Base-by-base conservation (phyloP, 1,284 basidiomycete species). In the Ceraceosorus guamensis region DNA sequence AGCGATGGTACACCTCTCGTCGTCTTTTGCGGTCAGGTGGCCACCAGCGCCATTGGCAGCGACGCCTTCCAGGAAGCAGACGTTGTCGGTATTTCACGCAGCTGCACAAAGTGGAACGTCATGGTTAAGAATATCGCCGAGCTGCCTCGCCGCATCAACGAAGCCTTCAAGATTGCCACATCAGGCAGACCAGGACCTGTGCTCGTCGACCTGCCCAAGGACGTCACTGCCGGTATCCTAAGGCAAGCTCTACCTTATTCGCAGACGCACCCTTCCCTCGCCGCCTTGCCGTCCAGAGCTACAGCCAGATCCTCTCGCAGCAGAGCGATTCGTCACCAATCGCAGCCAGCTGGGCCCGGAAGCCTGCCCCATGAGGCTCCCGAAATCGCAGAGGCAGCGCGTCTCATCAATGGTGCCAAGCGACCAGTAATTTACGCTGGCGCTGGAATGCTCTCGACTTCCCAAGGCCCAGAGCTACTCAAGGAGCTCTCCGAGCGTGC, bases 61-160 rank as follows among this genome's bases (percentile, higher is more conserved):
- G 93, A 98, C 77, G 88, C 91, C 3, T 98, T 98, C 84, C 93
- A 98, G 77, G 93, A 98, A 79, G 93, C 93, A 46, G 95, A 98
- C 73, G 80, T 97, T 51, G 83, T 98, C 60, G 95, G 95, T 54
- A 98, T 98, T 77, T 95, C 91, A 52, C 82, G 93, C 62, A 86
- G 86, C 67, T 98, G 93, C 80, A 97, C 95, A 32, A 98, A 98
- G 79, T 98, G 93, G 95, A 98, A 98, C 77, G 92, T 98, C 65
- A 95, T 97, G 91, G 89, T 98, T 61, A 97, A 97, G 79, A 91
- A 95, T 76, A 90, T 98, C 62, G 79, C 88, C 31, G 93, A 97
- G 78, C 82, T 97, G 4, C 95, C 93, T 6, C 81, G 93, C 50
- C 83, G 93, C 63, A 95, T 98, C 78, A 98, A 97, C 77, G 93